phyloP scores from a whole-genome alignment of 129 eudicot species.

The Glebionis coronaria region DNA sequence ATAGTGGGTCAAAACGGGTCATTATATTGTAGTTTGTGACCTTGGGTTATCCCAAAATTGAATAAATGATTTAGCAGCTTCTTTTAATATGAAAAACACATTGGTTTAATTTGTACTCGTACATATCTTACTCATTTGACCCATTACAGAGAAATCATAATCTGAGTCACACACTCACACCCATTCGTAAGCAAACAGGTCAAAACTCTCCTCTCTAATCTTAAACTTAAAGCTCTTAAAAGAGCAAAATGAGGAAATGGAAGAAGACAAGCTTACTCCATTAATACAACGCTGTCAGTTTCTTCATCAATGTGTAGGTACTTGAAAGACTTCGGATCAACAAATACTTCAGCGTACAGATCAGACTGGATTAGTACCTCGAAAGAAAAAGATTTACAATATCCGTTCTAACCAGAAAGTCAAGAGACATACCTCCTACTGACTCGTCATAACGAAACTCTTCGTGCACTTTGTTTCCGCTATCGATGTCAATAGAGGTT shows the following conservation, averaged over 20 bases:
- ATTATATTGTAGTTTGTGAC: no score
- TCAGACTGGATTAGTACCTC: no score
- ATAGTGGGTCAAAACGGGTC: not conserved
- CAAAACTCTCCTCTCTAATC: no score
- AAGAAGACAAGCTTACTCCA: constrained; percentile 57
- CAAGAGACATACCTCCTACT: constrained; percentile 61
- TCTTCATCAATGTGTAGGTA: constrained; percentile 88
- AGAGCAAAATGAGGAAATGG: constrained; percentile 1
- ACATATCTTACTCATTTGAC: no score
- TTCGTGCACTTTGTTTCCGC: constrained; percentile 88
- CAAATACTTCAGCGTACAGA: constrained; percentile 56
- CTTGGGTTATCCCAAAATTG: no score
- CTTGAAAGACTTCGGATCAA: constrained; percentile 54
- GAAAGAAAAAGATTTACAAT: not conserved
- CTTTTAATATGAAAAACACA: no score
- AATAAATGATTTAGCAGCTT: no score
- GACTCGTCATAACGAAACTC: constrained; percentile 87
- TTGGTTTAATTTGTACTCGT: no score
- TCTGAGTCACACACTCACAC: no score
- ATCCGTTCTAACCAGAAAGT: not conserved
- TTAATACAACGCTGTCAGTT: constrained; percentile 57
- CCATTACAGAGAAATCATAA: no score
- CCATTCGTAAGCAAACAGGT: no score
- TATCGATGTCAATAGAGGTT: constrained; percentile 88
- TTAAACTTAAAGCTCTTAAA: constrained; percentile 2